Evolutionary conservation across 1,284 basidiomycete genomes (phyloP).

Genomic region (Sutorius eximius): DNA sequence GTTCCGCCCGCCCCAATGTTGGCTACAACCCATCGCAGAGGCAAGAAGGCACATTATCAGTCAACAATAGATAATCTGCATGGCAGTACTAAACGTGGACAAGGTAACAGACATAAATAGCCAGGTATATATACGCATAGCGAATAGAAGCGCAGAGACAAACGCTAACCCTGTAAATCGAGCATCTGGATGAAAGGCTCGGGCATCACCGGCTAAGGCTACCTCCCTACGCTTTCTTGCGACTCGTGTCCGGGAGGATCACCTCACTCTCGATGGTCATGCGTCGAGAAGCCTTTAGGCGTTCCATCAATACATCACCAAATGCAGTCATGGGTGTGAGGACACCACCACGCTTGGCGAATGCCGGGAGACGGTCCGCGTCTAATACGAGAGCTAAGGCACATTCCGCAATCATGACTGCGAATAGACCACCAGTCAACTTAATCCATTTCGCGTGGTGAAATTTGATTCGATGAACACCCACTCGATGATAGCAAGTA

Average conservation of each 20-base stretch:
- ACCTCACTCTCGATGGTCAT: conserved; percentile 58
- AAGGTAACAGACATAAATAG: background rate
- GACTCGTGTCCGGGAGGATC: conserved; percentile 13
- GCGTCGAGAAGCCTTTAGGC: conserved; percentile 55
- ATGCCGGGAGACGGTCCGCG: conserved; percentile 48
- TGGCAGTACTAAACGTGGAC: background rate
- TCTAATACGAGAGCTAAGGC: conserved; percentile 68
- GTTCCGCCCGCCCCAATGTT: background rate
- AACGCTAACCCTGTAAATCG: background rate
- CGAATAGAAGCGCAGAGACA: background rate
- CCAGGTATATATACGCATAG: background rate
- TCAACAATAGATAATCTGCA: conserved; percentile 1
- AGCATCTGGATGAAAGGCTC: background rate
- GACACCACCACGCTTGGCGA: conserved; percentile 68
- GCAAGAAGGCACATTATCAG: background rate
- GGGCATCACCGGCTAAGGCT: background rate
- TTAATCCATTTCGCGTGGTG: background rate
- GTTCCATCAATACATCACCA: conserved; percentile 67
- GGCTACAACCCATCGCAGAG: background rate
- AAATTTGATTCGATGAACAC: conserved; percentile 19
- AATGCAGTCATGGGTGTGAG: conserved; percentile 78
- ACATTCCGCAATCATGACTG: conserved; percentile 76
- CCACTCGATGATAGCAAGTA: conserved; percentile 68
- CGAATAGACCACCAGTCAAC: conserved; percentile 8
- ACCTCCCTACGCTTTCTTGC: conserved; percentile 16